Conservation (phyloP, 1,284 basidiomycete species). For the Phylloporus sp. region DNA sequence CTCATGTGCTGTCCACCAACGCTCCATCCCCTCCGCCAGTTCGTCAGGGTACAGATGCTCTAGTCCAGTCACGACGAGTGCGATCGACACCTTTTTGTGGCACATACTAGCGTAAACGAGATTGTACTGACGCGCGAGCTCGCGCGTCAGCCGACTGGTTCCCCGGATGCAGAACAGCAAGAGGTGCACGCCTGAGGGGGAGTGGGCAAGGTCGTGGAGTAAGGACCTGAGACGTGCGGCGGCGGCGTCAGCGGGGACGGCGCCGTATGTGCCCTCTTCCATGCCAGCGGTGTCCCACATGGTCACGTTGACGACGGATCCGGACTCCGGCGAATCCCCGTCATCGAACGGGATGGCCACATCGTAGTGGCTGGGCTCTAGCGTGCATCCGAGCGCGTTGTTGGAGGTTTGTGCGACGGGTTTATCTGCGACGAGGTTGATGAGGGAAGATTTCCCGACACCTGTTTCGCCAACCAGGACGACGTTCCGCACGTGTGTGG, state of each 20-base stretch:
- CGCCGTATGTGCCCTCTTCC: constrained; percentile 10
- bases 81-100: constrained; percentile 15
- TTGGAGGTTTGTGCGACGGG: constrained; percentile 4
- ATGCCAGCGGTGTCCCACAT: constrained; percentile 16
- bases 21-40: neutral
- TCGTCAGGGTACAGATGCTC: constrained; percentile 1
- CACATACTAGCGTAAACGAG: constrained; percentile 21
- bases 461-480: constrained; percentile 16
- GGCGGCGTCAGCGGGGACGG: constrained; percentile 1
- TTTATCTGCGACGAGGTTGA: constrained; percentile 10
- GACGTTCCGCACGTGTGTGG: neutral
- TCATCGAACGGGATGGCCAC: neutral
- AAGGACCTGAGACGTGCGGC: neutral
- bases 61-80: constrained; percentile 11
- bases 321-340: neutral
- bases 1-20: constrained; percentile 8
- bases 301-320: neutral
- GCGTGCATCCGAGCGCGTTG: constrained; percentile 14
- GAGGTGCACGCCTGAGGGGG: neutral
- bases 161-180: constrained; percentile 15
- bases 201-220: constrained; percentile 1
- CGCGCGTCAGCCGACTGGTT: constrained; percentile 3
- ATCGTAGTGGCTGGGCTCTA: neutral
- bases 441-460: constrained; percentile 14
- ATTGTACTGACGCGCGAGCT: constrained; percentile 18